Percentiles rank a stretch among this genome's conserved stretches.
phyloP scores from a whole-genome alignment of 495 filamentous ascomycete species.

The Neurospora sp. region DNA sequence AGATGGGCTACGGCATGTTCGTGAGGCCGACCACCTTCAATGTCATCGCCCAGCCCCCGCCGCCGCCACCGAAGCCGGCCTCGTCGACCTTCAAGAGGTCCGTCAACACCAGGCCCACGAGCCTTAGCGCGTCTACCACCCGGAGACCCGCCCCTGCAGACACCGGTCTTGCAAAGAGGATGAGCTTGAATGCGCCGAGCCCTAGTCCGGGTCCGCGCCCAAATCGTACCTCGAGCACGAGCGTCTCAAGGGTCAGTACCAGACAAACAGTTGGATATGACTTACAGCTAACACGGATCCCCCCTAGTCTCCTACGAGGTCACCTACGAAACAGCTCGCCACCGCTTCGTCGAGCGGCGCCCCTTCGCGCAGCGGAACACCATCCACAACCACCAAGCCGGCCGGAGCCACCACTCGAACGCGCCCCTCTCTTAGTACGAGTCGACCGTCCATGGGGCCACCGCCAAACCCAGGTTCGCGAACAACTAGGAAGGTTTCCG shows the following conservation, averaged over 20 bases:
- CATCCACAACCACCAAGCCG: conserved; percentile 37
- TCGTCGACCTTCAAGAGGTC: conserved; percentile 20
- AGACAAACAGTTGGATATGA: not conserved
- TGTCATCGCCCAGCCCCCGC: conserved; percentile 48
- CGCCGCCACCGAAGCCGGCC: conserved; percentile 20
- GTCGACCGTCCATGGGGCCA: conserved; percentile 61
- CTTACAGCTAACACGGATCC: not conserved
- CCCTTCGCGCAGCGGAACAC: conserved; percentile 52
- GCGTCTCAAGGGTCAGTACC: conserved; percentile 44
- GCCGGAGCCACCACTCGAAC: conserved; percentile 34
- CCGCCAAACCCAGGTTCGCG: conserved; percentile 33
- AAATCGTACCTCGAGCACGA: conserved; percentile 41
- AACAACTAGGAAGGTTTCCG: conserved; percentile 23
- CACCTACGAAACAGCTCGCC: conserved; percentile 65
- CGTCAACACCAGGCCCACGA: conserved; percentile 27
- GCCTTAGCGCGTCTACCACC: conserved; percentile 17
- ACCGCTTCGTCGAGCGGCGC: conserved; percentile 45
- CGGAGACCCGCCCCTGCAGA: conserved; percentile 33
- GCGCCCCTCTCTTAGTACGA: conserved; percentile 36
- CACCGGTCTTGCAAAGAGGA: conserved; percentile 44
- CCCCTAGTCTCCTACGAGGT: conserved; percentile 62
- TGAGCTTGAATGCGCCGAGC: conserved; percentile 58
- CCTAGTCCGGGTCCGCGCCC: conserved; percentile 45
- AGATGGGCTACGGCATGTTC: conserved; percentile 79
- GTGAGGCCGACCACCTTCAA: conserved; percentile 54